Conservation (phyloP, 805 yeast species). For the Dipodascus geniculatus region DNA sequence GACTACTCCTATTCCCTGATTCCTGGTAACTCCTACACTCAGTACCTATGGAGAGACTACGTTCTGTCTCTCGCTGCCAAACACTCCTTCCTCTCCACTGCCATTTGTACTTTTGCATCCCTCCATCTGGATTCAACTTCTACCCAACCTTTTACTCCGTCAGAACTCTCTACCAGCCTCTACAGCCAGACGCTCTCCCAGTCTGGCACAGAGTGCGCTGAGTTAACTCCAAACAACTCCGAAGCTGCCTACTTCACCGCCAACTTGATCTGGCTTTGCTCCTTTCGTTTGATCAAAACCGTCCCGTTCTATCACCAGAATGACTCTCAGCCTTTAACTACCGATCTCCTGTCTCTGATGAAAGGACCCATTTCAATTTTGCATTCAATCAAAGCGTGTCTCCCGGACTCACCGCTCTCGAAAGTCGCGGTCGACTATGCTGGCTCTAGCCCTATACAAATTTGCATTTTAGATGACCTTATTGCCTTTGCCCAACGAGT, state of each 20-base stretch:
- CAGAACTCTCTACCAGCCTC: not conserved
- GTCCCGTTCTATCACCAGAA: not conserved
- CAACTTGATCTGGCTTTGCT: not conserved
- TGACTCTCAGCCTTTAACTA: not conserved
- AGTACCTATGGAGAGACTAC: not conserved
- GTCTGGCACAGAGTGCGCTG: not conserved
- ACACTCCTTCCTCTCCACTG: not conserved
- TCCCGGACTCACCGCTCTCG: not conserved
- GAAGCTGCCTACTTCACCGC: not conserved
- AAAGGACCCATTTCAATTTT: not conserved
- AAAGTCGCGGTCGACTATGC: not conserved
- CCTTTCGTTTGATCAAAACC: not conserved
- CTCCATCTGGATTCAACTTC: not conserved
- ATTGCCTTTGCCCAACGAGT: not conserved
- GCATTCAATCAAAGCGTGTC: not conserved
- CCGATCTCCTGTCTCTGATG: not conserved
- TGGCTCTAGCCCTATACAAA: not conserved
- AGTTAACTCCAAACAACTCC: not conserved
- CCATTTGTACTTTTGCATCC: conserved; percentile 1
- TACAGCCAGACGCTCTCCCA: not conserved
- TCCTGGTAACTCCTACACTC: not conserved
- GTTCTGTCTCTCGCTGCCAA: not conserved
- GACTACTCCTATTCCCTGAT: not conserved
- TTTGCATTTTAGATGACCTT: not conserved
- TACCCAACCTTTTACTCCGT: not conserved